A percentile compares a stretch with the other conserved stretches of the same genome.
Conservation (phyloP, 371 early-diverging fungal genomes). For the Mortierella sp. region DNA sequence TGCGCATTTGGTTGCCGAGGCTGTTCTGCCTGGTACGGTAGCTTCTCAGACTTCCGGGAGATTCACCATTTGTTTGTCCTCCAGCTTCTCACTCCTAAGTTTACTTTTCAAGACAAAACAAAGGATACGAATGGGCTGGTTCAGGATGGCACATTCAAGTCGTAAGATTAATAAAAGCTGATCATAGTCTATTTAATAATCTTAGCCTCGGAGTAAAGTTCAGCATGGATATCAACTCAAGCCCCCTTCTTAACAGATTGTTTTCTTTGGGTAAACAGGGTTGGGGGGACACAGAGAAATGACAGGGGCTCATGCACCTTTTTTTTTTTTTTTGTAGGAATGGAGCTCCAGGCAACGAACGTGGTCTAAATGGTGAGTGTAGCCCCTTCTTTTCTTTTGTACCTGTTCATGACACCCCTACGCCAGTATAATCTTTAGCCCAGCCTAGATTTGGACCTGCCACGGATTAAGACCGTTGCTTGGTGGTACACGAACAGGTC, state of each 20-base stretch:
- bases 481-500: background rate
- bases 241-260: background rate
- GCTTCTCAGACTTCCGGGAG: too few species aligned
- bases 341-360: background rate
- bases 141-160: background rate
- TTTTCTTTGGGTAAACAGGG: background rate
- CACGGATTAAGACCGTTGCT: constrained; percentile 2
- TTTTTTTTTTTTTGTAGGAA: background rate
- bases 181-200: background rate
- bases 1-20: too few species aligned
- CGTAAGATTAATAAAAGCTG: background rate
- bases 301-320: background rate
- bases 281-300: background rate
- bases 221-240: background rate
- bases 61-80: too few species aligned
- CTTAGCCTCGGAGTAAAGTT: background rate
- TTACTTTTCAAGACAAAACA: background rate
- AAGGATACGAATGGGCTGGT: background rate
- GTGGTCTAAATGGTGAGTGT: background rate
- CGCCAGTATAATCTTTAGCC: background rate
- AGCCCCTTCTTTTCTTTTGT: background rate
- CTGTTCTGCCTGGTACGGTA: too few species aligned
- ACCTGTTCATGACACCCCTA: background rate
- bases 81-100: too few species aligned
- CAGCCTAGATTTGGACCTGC: background rate